Evolutionary conservation across 805 yeast genomes (phyloP).

Genomic region (Cyberlindnera mississippiensis): DNA sequence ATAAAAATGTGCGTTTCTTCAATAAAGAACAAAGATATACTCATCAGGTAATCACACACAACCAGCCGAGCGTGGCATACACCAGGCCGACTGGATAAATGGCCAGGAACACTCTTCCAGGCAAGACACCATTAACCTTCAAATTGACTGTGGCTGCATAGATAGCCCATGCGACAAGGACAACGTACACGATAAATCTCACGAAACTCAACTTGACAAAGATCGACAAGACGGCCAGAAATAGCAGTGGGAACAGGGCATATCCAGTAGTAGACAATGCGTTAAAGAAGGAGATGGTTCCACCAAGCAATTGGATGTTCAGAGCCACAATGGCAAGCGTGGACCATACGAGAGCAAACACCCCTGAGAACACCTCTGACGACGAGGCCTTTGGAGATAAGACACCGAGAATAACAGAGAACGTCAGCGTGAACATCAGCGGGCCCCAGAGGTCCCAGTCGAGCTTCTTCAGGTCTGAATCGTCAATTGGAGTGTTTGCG

Average conservation of each 20-base stretch:
- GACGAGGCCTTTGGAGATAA: slow-evolving; percentile 29
- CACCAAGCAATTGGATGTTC: slow-evolving; percentile 60
- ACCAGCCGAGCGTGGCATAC: slow-evolving; percentile 61
- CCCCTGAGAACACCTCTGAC: slow-evolving; percentile 59
- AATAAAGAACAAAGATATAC: too few relatives aligned
- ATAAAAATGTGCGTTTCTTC: too few relatives aligned
- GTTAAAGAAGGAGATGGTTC: slow-evolving; percentile 58
- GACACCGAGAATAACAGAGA: slow-evolving; percentile 43
- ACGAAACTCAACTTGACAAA: slow-evolving; percentile 45
- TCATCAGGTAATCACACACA: slow-evolving; percentile 51
- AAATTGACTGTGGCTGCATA: slow-evolving; percentile 61
- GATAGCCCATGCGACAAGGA: slow-evolving; percentile 57
- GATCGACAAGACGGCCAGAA: slow-evolving; percentile 47
- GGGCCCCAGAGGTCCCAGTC: slow-evolving; percentile 78
- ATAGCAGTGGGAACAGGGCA: slow-evolving; percentile 60
- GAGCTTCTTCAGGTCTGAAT: slow-evolving; percentile 27
- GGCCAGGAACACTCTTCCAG: slow-evolving; percentile 58
- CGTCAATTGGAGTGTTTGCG: slow-evolving; percentile 23
- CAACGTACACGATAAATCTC: slow-evolving; percentile 42
- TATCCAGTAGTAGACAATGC: slow-evolving; percentile 71
- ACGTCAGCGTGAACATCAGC: slow-evolving; percentile 52
- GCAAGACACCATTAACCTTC: slow-evolving; percentile 58
- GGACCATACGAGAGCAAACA: slow-evolving; percentile 60
- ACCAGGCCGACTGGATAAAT: slow-evolving; percentile 63
- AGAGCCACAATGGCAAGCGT: slow-evolving; percentile 57